phyloP scores from a whole-genome alignment of 2,329 filamentous ascomycete species.

The Penicillium sp. region DNA sequence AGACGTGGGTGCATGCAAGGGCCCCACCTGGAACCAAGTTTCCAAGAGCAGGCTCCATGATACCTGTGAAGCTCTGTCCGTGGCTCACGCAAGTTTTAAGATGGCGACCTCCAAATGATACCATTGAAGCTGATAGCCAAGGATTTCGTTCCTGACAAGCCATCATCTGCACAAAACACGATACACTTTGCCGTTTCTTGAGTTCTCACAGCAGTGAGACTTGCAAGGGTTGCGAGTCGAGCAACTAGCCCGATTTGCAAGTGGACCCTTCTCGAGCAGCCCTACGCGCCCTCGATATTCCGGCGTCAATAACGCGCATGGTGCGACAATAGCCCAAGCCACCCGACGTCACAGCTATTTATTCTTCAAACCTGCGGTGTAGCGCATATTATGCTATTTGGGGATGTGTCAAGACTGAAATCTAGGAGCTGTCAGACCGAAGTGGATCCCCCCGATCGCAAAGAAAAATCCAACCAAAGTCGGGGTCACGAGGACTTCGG shows the following conservation, averaged over 20 bases:
- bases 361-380: background rate
- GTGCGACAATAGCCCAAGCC: constrained; percentile 12
- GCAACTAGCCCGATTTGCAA: background rate
- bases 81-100: background rate
- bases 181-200: background rate
- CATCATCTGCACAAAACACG: too few relatives aligned
- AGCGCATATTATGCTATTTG: background rate
- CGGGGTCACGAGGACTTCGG: background rate
- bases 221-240: background rate
- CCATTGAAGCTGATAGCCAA: background rate
- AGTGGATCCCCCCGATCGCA: background rate
- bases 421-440: background rate
- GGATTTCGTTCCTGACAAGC: background rate
- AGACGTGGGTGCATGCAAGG: background rate
- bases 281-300: background rate
- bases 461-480: background rate
- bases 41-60: background rate
- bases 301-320: constrained; percentile 2
- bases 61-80: background rate
- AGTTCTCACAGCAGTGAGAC: background rate
- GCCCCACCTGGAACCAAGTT: background rate
- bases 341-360: constrained; percentile 5
- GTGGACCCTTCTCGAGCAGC: constrained; percentile 11
- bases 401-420: background rate
- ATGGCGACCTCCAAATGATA: background rate